Conservation (phyloP, 2,329 filamentous ascomycete genomes). For the Aspergillus puulaauensis region DNA sequence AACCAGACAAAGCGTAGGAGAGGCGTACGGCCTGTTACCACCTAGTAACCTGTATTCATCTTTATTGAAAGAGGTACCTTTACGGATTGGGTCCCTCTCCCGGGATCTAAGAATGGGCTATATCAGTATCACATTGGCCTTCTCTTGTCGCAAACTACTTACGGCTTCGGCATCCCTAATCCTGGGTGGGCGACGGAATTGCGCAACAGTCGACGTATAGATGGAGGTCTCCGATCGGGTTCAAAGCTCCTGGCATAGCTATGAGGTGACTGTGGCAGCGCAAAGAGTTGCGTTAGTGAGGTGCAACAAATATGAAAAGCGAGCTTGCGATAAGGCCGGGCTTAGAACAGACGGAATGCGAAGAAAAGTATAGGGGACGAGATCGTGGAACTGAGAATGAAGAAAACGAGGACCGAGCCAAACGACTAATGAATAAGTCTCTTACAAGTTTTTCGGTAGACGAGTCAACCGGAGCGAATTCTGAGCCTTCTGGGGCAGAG, state of each 20-base stretch:
- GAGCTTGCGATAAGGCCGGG: background rate
- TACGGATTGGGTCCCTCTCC: constrained; percentile 15
- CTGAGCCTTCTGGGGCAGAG: constrained; percentile 9
- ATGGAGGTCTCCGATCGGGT: constrained; percentile 10
- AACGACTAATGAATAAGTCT: background rate
- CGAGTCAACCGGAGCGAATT: constrained; percentile 1
- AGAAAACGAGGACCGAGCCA: background rate
- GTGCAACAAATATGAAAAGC: background rate
- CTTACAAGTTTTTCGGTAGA: background rate
- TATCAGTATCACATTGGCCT: constrained; percentile 12
- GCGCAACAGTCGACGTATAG: constrained; percentile 20
- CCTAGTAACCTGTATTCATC: constrained; percentile 27
- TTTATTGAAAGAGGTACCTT: background rate
- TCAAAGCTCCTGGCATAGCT: constrained; percentile 21
- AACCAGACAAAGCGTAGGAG: background rate
- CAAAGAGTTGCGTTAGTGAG: background rate
- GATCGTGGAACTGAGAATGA: too few species aligned
- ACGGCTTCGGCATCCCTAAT: constrained; percentile 25
- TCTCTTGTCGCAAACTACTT: constrained; percentile 13
- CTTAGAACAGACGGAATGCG: background rate
- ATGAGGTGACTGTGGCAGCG: constrained; percentile 4
- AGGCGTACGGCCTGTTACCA: constrained; percentile 17
- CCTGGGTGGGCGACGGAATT: constrained; percentile 17
- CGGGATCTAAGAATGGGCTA: constrained; percentile 12
- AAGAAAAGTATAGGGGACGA: background rate